Evolutionary conservation across 495 filamentous ascomycete genomes (phyloP).

Genomic region (Aspergillus kassunensis): DNA sequence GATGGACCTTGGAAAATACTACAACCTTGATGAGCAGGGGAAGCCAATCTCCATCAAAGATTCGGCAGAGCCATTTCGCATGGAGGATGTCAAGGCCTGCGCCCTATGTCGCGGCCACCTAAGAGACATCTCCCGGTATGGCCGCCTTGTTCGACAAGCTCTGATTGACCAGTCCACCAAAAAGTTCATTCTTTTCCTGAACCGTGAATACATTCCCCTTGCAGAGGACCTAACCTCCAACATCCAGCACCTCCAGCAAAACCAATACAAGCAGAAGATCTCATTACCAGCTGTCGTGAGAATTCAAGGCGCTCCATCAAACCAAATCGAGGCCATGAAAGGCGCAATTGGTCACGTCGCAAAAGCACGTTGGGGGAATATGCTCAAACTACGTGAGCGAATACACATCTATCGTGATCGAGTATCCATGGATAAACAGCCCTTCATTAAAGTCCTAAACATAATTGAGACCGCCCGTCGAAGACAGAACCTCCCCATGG

Average conservation of each 20-base stretch:
- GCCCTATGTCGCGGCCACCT: constrained; percentile 61
- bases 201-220: constrained; percentile 47
- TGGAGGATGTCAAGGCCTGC: constrained; percentile 54
- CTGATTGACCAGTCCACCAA: constrained; percentile 65
- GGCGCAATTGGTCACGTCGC: background rate
- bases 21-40: constrained; percentile 42
- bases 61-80: constrained; percentile 48
- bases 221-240: constrained; percentile 29
- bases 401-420: constrained; percentile 40
- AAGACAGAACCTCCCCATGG: constrained; percentile 23
- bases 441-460: constrained; percentile 54
- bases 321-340: constrained; percentile 11
- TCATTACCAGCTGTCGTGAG: constrained; percentile 7
- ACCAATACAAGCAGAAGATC: constrained; percentile 6
- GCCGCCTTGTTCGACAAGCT: constrained; percentile 60
- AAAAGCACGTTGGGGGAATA: constrained; percentile 35
- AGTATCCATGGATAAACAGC: constrained; percentile 56
- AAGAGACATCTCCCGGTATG: constrained; percentile 60
- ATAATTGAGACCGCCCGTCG: constrained; percentile 51
- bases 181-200: constrained; percentile 55
- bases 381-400: constrained; percentile 34
- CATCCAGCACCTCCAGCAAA: constrained; percentile 22
- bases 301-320: constrained; percentile 15
- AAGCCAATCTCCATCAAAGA: constrained; percentile 41
- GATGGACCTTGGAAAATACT: constrained; percentile 58